phyloP scores from a whole-genome alignment of 1,284 basidiomycete species.

The Malassezia vespertilionis region DNA sequence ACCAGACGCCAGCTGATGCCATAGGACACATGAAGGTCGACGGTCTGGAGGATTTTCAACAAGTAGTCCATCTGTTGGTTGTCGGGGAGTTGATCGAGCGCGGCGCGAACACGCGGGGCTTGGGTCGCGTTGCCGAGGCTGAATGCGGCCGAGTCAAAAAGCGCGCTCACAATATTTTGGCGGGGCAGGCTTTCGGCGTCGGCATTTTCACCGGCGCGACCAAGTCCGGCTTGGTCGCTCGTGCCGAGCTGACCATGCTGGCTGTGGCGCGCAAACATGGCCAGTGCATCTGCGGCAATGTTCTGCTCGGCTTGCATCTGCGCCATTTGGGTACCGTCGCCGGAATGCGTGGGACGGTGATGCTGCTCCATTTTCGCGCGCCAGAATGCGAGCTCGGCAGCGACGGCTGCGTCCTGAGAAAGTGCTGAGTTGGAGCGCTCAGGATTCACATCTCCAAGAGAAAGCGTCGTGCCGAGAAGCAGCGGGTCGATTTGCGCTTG shows the following conservation, averaged over 20 bases:
- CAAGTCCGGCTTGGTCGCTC: constrained; percentile 5
- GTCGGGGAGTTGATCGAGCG: constrained; percentile 30
- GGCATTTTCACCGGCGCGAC: neutral
- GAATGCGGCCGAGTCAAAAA: constrained; percentile 15
- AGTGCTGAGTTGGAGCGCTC: constrained; percentile 9
- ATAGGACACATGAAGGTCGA: constrained; percentile 26
- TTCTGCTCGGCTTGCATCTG: constrained; percentile 21
- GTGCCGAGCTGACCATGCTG: constrained; percentile 8
- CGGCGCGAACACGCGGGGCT: constrained; percentile 20
- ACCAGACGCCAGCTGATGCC: constrained; percentile 38
- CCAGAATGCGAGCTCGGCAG: constrained; percentile 17
- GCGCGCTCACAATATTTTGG: constrained; percentile 8
- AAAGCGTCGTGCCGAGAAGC: constrained; percentile 14
- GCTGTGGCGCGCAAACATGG: constrained; percentile 18
- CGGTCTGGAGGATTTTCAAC: constrained; percentile 29
- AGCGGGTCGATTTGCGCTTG: constrained; percentile 17
- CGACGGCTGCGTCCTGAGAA: constrained; percentile 13
- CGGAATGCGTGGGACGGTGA: constrained; percentile 10
- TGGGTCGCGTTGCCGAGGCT: constrained; percentile 17
- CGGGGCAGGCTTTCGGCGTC: constrained; percentile 6
- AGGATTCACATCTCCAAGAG: constrained; percentile 15
- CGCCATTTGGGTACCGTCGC: constrained; percentile 10
- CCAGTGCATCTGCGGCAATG: constrained; percentile 19
- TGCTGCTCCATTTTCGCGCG: constrained; percentile 18
- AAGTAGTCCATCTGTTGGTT: constrained; percentile 34